Base-by-base conservation (phyloP, 495 filamentous ascomycete species). In the Xylaria grammica region DNA sequence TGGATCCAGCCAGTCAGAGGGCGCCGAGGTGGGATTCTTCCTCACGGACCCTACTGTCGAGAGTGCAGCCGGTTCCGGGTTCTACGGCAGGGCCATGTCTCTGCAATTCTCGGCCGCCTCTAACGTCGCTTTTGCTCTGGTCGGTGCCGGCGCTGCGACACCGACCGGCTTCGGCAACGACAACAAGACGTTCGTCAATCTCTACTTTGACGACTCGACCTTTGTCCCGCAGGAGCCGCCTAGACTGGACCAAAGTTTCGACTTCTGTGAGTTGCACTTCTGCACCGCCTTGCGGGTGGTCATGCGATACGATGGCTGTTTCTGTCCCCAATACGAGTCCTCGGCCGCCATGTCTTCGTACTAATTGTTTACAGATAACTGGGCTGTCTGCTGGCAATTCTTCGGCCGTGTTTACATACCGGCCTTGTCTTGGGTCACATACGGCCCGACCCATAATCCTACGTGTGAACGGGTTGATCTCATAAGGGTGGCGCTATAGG, bases 381-480 rank as follows among this genome's bases (percentile, higher is more conserved):
- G 53, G 53, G 53, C 53, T 9, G 30, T 56, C 13, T 56, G 53
- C 53, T 56, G 53, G 53, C 32, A 56, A 26, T 56, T 40, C 34
- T 38, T 56, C 19, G 30, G 19, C 10, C 27, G 34, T 11, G 20
- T 38, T 40, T 56, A 56, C 34, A 42, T 38, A 32, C 53, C 30
- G 9, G 22, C 34, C 11, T 29, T 56, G 1, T 40, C 32, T 13
- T 56, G 53, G 53, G 27, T 56, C 53, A 56, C 53, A 5, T 15
- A 13, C n/a, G 53, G 53, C 1, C 36, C 53, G 27, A 26, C 53
- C 38, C 53, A 56, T 32, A 56, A 56, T 32, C 53, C 53, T 10
- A 56, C 53, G 15, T 56, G 53, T 20, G 53, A 56, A 27, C 53
- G 53, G 7, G 53, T 56, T n/a, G 53, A 56, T 56, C 53, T 56